Conservation (phyloP, 768 basidiomycete genomes). For the Cystofilobasidium capitatum region DNA sequence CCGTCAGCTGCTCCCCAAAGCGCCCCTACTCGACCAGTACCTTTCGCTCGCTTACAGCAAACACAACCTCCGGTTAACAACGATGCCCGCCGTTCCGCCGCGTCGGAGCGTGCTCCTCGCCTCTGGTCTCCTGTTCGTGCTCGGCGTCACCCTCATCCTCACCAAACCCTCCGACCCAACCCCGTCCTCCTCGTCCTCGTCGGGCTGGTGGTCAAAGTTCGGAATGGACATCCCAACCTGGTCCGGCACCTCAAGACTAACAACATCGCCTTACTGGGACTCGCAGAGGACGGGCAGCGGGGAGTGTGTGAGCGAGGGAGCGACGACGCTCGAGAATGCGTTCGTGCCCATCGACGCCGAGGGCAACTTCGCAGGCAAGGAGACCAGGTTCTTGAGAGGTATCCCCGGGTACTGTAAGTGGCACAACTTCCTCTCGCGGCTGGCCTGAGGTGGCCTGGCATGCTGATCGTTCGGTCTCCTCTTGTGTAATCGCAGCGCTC, state of each 20-base stretch:
- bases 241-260: background rate
- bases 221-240: background rate
- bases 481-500: constrained; percentile 3
- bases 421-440: background rate
- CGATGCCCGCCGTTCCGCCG: too few species aligned
- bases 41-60: too few species aligned
- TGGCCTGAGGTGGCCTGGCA: background rate
- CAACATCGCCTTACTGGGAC: background rate
- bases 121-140: background rate
- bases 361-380: constrained; percentile 17
- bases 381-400: constrained; percentile 22
- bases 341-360: constrained; percentile 9
- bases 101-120: constrained; percentile 4
- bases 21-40: too few species aligned
- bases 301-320: background rate
- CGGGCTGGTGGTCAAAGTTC: background rate
- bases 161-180: background rate
- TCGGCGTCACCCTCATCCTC: constrained; percentile 6
- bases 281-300: background rate
- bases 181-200: background rate
- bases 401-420: constrained; percentile 21
- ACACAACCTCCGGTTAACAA: too few species aligned
- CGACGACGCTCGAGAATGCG: constrained; percentile 14
- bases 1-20: too few species aligned
- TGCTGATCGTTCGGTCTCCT: background rate